Evolutionary conservation across 306 rosid species (phyloP), one percentile per base, ranked within the genome.

Genomic region (Cicer chorassanicum): DNA sequence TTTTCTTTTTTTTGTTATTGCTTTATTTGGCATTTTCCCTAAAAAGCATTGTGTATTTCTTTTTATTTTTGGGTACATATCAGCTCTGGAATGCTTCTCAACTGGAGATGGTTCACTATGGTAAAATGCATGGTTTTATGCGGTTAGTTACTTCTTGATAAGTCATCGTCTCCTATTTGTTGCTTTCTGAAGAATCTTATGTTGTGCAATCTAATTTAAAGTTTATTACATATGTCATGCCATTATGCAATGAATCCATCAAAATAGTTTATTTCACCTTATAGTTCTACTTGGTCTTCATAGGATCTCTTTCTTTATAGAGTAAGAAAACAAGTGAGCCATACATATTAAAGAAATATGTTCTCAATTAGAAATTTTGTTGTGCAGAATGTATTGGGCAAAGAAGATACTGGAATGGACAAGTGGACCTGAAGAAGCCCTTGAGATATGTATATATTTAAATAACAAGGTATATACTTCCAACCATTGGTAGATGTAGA

Each of bases 51-150:
- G 3, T 51, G 14, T 54, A 14, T 72, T 7, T 29, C 36, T 12
- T 73, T 65, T 60, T 78, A 54, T 65, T 77, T 29, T 29, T 29
- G 55, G 19, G 75, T 51, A 51, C 78, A 49, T 73, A 44, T 64
- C 95, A 91, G 98, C 98, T 94, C 38, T 91, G 98, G 98, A 93
- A 93, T 85, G 98, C 97, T 75, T 89, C 97, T 76, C 98, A 93
- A 76, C 68, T 87, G 83, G 98, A 93, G 94, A 89, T 91, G 98
- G 96, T 90, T 75, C 79, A 80, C 84, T 60, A 83, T 54, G 98
- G 98, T 82, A 93, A 93, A 87, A 93, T 93, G 97, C 98, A 93
- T 66, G 98, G 98, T 73, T 93, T 83, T 85, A 91, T 91, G 98
- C 77, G 98, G 98, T 85, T 62, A 78, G 87, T 76, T 76, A 74